A percentile compares a stretch with the other conserved stretches of the same genome.
phyloP scores from a whole-genome alignment of 257 asterid genomes.

The Solanum rostratum region DNA sequence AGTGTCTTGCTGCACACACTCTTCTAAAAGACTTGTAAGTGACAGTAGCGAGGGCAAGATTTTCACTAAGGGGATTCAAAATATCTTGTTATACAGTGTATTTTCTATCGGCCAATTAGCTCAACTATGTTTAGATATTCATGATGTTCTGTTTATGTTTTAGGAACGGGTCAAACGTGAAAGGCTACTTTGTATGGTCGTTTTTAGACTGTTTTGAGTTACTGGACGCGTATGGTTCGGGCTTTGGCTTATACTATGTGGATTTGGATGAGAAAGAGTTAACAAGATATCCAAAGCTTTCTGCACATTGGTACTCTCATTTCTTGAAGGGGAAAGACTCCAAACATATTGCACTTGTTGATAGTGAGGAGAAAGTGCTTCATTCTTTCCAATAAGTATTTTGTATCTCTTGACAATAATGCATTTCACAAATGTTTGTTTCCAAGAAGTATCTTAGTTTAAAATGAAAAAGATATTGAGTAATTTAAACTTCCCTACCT shows the following conservation, averaged over 20 bases:
- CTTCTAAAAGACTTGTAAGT: neutral
- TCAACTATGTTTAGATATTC: neutral
- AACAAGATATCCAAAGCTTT: constrained; percentile 30
- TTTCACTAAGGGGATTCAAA: neutral
- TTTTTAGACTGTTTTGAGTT: constrained; percentile 53
- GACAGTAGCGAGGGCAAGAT: neutral
- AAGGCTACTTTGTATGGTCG: constrained; percentile 50
- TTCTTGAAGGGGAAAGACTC: constrained; percentile 29
- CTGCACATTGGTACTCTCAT: constrained; percentile 39
- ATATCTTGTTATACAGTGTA: neutral
- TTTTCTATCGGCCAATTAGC: neutral
- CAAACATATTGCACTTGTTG: neutral
- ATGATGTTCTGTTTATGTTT: neutral
- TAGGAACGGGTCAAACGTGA: constrained; percentile 48
- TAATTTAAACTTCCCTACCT: no score
- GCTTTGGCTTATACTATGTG: constrained; percentile 42
- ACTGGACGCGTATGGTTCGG: constrained; percentile 16
- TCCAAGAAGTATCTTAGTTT: neutral
- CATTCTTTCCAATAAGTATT: neutral
- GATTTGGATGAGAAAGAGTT: constrained; percentile 42
- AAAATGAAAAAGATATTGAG: no score
- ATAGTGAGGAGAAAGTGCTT: neutral
- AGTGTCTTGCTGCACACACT: no score
- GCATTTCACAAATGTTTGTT: neutral
- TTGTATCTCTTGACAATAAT: neutral